Percentiles rank a stretch among this genome's conserved stretches.
Evolutionary conservation across 257 asterid genomes (phyloP).

Genomic region (Capsicum chinense): DNA sequence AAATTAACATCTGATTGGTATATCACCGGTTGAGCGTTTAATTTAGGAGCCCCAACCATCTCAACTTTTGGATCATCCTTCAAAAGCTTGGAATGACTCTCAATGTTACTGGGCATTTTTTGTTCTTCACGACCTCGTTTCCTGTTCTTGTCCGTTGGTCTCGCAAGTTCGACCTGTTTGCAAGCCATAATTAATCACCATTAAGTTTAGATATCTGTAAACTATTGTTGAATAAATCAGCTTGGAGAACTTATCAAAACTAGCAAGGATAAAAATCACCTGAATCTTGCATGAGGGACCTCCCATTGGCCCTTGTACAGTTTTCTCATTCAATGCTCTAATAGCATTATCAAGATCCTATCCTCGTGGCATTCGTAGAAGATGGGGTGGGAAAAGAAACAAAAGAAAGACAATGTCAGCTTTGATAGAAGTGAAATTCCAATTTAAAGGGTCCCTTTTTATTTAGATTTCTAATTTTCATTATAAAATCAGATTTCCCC

Average conservation of each 20-base stretch:
- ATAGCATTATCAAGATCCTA: constrained; percentile 88
- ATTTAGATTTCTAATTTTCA: neutral
- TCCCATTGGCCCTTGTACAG: constrained; percentile 65
- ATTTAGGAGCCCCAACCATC: constrained; percentile 37
- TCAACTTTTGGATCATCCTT: constrained; percentile 42
- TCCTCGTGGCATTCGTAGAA: constrained; percentile 32
- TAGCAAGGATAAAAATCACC: constrained; percentile 48
- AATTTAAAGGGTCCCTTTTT: neutral
- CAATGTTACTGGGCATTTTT: constrained; percentile 45
- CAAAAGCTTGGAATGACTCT: constrained; percentile 50
- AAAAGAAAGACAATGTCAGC: constrained; percentile 23
- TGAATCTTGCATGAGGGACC: constrained; percentile 62
- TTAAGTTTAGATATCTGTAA: neutral
- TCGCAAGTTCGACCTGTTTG: constrained; percentile 88
- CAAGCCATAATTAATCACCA: constrained; percentile 31
- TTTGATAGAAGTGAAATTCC: neutral
- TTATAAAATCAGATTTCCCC: neutral
- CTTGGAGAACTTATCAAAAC: neutral
- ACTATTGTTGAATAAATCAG: neutral
- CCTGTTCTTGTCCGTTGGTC: constrained; percentile 72
- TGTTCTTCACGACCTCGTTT: constrained; percentile 76
- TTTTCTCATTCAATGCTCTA: constrained; percentile 63
- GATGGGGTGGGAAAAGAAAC: constrained; percentile 13
- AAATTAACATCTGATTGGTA: constrained; percentile 21
- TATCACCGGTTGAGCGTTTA: constrained; percentile 51